A percentile compares a stretch with the other conserved stretches of the same genome.
phyloP scores from a whole-genome alignment of 1,284 basidiomycete species.

The Sanghuangporus baumii region DNA sequence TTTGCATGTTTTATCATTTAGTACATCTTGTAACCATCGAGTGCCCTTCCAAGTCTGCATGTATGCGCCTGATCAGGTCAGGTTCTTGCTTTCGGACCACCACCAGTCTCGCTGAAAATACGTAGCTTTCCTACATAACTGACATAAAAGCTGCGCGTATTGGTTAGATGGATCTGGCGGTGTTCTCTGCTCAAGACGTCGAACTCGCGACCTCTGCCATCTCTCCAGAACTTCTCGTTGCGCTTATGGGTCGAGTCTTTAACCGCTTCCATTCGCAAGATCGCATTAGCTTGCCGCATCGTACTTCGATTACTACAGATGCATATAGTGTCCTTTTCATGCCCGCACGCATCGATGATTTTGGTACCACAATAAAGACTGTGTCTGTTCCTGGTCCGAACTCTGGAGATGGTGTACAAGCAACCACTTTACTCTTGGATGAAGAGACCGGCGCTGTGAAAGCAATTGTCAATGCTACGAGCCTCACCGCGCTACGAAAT shows the following conservation, averaged over 20 bases:
- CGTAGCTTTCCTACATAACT: too few relatives aligned
- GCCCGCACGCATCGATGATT: conserved; percentile 51
- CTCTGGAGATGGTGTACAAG: conserved; percentile 56
- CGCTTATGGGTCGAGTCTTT: conserved; percentile 14
- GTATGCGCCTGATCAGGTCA: background rate
- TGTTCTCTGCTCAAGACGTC: conserved; percentile 11
- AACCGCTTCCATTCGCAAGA: background rate
- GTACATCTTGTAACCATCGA: background rate
- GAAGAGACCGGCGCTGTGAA: conserved; percentile 59
- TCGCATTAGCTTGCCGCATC: conserved; percentile 39
- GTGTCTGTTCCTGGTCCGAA: conserved; percentile 55
- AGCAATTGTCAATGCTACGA: conserved; percentile 72
- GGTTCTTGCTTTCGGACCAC: background rate
- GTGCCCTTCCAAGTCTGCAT: background rate
- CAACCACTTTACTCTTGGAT: conserved; percentile 71
- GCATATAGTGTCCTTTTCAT: conserved; percentile 62
- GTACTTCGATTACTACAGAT: conserved; percentile 40
- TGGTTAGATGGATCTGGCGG: conserved; percentile 2
- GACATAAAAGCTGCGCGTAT: background rate
- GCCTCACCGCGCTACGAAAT: conserved; percentile 73
- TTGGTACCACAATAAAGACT: conserved; percentile 61
- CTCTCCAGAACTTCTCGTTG: conserved; percentile 2
- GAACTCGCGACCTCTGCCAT: conserved; percentile 1
- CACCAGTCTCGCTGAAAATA: background rate
- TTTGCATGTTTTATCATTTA: background rate